A percentile compares a stretch with the other conserved stretches of the same genome.
Conservation (phyloP, 257 asterid species). For the Eucommia ulmoides region DNA sequence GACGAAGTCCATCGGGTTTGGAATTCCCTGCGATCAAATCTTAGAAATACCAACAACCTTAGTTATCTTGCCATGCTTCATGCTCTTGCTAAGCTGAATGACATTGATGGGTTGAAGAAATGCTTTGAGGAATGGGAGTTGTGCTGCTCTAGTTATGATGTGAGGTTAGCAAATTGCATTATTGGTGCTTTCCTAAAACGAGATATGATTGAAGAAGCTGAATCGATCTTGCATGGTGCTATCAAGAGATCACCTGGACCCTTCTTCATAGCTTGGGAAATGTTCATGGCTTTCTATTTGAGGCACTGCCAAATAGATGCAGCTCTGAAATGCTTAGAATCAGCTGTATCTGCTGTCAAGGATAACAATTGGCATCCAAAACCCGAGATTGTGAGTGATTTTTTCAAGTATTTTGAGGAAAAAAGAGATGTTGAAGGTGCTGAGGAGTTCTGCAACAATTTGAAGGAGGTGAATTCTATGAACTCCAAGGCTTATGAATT, state of each 20-base stretch:
- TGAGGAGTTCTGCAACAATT: slow-evolving; percentile 41
- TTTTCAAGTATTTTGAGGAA: slow-evolving; percentile 28
- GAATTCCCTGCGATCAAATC: slow-evolving; percentile 39
- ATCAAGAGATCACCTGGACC: slow-evolving; percentile 38
- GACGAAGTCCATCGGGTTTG: slow-evolving; percentile 53
- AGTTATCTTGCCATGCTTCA: not conserved
- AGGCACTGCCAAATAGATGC: slow-evolving; percentile 17
- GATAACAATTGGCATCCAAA: slow-evolving; percentile 32
- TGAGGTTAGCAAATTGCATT: slow-evolving; percentile 38
- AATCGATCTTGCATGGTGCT: slow-evolving; percentile 22
- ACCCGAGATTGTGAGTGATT: slow-evolving; percentile 16
- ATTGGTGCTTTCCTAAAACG: slow-evolving; percentile 27
- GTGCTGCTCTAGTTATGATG: slow-evolving; percentile 29
- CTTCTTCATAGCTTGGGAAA: slow-evolving; percentile 38
- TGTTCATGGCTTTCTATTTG: slow-evolving; percentile 35
- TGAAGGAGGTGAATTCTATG: slow-evolving; percentile 44
- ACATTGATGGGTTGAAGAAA: slow-evolving; percentile 46
- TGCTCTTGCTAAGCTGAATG: slow-evolving; percentile 6
- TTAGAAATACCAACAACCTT: slow-evolving; percentile 28
- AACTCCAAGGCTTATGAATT: slow-evolving; percentile 19
- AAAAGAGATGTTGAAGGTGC: slow-evolving; percentile 38
- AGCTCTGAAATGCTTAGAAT: slow-evolving; percentile 41
- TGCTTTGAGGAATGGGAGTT: slow-evolving; percentile 70
- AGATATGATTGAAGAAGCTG: slow-evolving; percentile 50
- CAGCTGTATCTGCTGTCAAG: slow-evolving; percentile 14